A percentile compares a stretch with the other conserved stretches of the same genome.
phyloP scores from a whole-genome alignment of 2,329 filamentous ascomycete species.

The Colletotrichum tropicale region DNA sequence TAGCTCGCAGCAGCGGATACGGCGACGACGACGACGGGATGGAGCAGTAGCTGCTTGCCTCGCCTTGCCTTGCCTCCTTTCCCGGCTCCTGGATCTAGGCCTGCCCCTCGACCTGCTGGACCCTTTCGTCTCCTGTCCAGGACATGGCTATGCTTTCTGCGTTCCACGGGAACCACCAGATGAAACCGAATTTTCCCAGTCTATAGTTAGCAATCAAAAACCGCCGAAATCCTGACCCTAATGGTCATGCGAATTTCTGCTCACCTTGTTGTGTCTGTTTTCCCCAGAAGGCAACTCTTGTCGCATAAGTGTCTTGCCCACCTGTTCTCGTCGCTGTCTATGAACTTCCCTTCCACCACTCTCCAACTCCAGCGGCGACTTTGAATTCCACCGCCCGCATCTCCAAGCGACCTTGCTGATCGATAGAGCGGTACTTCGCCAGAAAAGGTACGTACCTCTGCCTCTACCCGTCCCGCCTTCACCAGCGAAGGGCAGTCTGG shows the following conservation, averaged over 20 bases:
- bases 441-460: background rate
- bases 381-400: background rate
- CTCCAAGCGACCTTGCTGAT: background rate
- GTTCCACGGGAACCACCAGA: conserved; percentile 8
- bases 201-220: background rate
- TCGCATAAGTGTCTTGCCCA: background rate
- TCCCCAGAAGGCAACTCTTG: background rate
- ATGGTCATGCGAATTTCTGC: background rate
- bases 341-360: background rate
- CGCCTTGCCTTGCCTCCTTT: background rate
- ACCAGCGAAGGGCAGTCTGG: background rate
- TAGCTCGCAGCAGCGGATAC: background rate
- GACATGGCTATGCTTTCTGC: background rate
- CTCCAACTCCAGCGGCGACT: background rate
- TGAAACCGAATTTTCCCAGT: conserved; percentile 7
- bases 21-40: background rate
- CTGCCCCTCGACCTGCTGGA: background rate
- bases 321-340: background rate
- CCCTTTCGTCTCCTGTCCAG: background rate
- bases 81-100: background rate
- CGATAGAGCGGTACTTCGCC: background rate
- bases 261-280: background rate
- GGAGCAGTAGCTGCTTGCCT: background rate
- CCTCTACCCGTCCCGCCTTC: background rate
- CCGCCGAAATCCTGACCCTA: background rate